Conservation (phyloP, 1,139 yeast genomes). For the Debaryomyces sp. region DNA sequence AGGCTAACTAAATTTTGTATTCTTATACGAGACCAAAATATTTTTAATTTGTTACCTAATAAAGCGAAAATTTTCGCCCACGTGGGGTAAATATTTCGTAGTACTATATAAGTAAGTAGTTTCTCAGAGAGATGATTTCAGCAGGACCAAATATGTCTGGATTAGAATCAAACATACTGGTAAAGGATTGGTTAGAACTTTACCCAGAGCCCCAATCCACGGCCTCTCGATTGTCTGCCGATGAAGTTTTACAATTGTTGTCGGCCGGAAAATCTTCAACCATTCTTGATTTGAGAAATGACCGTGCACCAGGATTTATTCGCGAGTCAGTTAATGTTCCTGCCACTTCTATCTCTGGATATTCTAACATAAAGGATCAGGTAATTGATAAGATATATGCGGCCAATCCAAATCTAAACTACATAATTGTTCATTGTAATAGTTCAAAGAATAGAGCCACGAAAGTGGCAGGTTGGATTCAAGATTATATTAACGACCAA, state of each 20-base stretch:
- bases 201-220: conserved; percentile 10
- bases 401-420: conserved; percentile 5
- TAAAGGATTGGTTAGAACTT: conserved; percentile 10
- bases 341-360: conserved; percentile 11
- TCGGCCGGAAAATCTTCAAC: conserved; percentile 4
- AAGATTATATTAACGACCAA: conserved; percentile 11
- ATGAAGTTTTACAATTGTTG: conserved; percentile 10
- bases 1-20: not conserved
- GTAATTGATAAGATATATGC: conserved; percentile 10
- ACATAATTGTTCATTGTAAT: conserved; percentile 14
- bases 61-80: no score
- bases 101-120: no score
- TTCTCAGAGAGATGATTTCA: no score
- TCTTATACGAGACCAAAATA: no score
- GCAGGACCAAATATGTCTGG: no score
- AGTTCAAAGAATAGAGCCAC: conserved; percentile 14
- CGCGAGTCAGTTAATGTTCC: conserved; percentile 12
- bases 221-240: conserved; percentile 10
- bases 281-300: conserved; percentile 14
- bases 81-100: no score
- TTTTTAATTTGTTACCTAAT: no score
- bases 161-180: not conserved
- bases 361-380: conserved; percentile 5
- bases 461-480: conserved; percentile 14
- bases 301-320: conserved; percentile 9